phyloP scores from a whole-genome alignment of 805 yeast genomes.

The Saturnispora halmiae region DNA sequence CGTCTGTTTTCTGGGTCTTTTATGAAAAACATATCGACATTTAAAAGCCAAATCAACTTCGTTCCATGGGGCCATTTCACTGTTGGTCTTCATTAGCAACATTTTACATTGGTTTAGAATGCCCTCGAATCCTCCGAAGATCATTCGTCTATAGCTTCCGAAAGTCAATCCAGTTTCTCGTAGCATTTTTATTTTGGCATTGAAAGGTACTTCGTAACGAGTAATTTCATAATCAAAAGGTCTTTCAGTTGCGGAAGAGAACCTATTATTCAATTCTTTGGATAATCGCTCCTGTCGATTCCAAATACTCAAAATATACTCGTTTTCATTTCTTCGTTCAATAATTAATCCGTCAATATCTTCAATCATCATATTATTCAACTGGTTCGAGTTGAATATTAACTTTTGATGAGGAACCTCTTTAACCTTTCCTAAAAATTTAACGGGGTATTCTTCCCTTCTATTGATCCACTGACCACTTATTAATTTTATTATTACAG shows the following conservation, averaged over 20 bases:
- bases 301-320: constrained; percentile 48
- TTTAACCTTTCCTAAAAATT: constrained; percentile 11
- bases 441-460: neutral
- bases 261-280: neutral
- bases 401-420: constrained; percentile 3
- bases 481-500: constrained; percentile 41
- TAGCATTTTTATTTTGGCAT: neutral
- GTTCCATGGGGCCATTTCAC: neutral
- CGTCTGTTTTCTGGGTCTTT: constrained; percentile 13
- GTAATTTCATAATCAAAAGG: constrained; percentile 8
- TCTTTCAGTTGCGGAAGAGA: constrained; percentile 4
- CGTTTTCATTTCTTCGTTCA: constrained; percentile 34
- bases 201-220: constrained; percentile 10
- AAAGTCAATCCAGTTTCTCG: constrained; percentile 3
- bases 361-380: constrained; percentile 27
- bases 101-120: neutral
- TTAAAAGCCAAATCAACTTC: constrained; percentile 3
- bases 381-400: constrained; percentile 2
- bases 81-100: neutral
- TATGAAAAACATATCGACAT: constrained; percentile 6
- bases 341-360: constrained; percentile 55
- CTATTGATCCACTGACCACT: constrained; percentile 25
- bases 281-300: constrained; percentile 33
- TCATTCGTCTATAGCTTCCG: constrained; percentile 3
- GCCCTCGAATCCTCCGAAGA: neutral